Conservation (phyloP, 495 filamentous ascomycete genomes). For the Aspergillus coremiiformis region DNA sequence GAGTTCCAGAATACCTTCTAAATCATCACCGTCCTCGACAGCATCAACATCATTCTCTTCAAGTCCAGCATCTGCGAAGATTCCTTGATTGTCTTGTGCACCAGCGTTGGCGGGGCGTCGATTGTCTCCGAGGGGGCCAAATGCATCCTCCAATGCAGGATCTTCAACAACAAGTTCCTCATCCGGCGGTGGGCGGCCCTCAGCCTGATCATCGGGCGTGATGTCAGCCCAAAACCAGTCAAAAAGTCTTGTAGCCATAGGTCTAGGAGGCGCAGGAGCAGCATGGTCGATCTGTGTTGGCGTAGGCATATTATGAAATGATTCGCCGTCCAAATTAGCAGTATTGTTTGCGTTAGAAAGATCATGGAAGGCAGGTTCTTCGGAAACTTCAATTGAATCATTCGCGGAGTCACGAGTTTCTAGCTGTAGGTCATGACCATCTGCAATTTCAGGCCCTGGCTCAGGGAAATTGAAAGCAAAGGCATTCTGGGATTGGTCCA, state of each 20-base stretch:
- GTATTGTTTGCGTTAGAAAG: not conserved
- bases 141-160: conserved; percentile 54
- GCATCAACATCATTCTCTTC: conserved; percentile 54
- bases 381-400: too few species aligned
- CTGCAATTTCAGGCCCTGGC: not conserved
- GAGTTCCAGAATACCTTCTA: conserved; percentile 95
- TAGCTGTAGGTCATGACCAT: not conserved
- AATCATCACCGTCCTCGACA: conserved; percentile 83
- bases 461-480: not conserved
- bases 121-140: conserved; percentile 47
- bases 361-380: not conserved
- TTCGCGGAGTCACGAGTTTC: not conserved
- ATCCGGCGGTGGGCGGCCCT: conserved; percentile 34
- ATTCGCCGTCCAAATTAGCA: not conserved
- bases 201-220: conserved; percentile 22
- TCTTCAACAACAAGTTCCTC: conserved; percentile 54
- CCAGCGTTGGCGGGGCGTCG: conserved; percentile 14
- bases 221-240: conserved; percentile 64
- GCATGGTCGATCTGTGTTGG: conserved; percentile 4
- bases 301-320: not conserved
- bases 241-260: conserved; percentile 16
- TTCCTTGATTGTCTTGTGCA: conserved; percentile 19
- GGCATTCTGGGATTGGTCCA: not conserved
- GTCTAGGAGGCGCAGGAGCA: conserved; percentile 7
- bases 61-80: conserved; percentile 39